phyloP scores from a whole-genome alignment of 192 early-diverging fungal species.

The Backusella australiensis region DNA sequence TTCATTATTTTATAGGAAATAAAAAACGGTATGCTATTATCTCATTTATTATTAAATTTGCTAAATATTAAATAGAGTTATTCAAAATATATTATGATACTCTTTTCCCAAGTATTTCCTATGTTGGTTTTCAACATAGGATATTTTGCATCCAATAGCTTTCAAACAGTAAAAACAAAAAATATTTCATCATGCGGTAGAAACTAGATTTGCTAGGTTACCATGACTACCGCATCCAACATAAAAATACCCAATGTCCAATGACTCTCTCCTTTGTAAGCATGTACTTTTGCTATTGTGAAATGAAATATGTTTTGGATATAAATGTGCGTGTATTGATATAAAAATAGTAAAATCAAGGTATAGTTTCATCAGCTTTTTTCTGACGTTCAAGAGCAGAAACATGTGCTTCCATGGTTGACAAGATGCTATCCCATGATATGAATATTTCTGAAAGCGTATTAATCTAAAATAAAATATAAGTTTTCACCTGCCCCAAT shows the following conservation, averaged over 20 bases:
- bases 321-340: background rate
- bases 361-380: conserved; percentile 5
- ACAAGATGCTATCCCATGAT: conserved; percentile 43
- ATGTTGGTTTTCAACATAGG: too few relatives aligned
- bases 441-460: conserved; percentile 50
- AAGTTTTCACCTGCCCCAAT: too few relatives aligned
- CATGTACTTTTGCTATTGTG: background rate
- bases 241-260: too few relatives aligned
- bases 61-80: too few relatives aligned
- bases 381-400: conserved; percentile 32
- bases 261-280: too few relatives aligned
- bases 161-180: too few relatives aligned
- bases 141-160: too few relatives aligned
- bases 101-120: too few relatives aligned
- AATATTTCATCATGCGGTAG: too few relatives aligned
- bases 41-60: background rate
- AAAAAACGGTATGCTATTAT: background rate
- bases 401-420: conserved; percentile 38
- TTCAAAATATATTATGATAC: too few relatives aligned
- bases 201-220: too few relatives aligned
- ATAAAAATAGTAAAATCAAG: background rate
- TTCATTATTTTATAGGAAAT: conserved; percentile 5
- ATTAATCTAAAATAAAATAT: conserved; percentile 30
- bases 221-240: too few relatives aligned
- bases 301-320: background rate